Conservation (phyloP, 495 filamentous ascomycete genomes). For the Tetracladium marchalianum region DNA sequence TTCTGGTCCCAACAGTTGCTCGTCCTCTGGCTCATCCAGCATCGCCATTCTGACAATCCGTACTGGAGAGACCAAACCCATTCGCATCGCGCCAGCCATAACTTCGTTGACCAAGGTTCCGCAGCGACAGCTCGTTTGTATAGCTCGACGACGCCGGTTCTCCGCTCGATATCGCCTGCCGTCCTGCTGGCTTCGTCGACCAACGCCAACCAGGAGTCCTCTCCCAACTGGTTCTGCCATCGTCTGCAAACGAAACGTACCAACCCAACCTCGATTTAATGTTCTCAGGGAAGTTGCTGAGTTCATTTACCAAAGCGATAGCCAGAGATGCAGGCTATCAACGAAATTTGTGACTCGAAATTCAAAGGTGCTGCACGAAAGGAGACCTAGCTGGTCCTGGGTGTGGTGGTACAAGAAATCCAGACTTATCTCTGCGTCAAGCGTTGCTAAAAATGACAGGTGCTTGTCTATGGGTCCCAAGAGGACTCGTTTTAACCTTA, state of each 20-base stretch:
- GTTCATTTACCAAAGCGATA: too few relatives aligned
- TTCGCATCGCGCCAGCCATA: conserved; percentile 85
- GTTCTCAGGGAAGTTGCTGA: too few relatives aligned
- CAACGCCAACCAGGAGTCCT: conserved; percentile 44
- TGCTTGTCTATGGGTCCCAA: too few relatives aligned
- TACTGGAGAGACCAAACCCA: conserved; percentile 73
- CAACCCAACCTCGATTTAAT: too few relatives aligned
- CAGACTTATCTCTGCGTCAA: not conserved
- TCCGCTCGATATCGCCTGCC: conserved; percentile 39
- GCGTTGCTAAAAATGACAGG: too few relatives aligned
- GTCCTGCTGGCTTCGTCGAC: conserved; percentile 40
- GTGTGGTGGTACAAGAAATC: not conserved
- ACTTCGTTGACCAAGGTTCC: conserved; percentile 70
- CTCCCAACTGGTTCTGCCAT: conserved; percentile 37
- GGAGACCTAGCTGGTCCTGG: not conserved
- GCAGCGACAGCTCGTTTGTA: conserved; percentile 71
- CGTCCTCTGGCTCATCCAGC: conserved; percentile 65
- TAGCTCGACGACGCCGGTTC: conserved; percentile 71
- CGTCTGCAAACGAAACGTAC: not conserved
- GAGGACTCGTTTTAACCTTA: too few relatives aligned
- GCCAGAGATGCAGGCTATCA: too few relatives aligned
- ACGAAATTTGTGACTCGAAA: too few relatives aligned
- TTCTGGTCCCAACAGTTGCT: conserved; percentile 61
- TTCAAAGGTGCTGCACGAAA: too few relatives aligned
- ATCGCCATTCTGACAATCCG: conserved; percentile 46